Evolutionary conservation across 306 rosid species (phyloP).

Genomic region (Sphenostylis stenocarpa): DNA sequence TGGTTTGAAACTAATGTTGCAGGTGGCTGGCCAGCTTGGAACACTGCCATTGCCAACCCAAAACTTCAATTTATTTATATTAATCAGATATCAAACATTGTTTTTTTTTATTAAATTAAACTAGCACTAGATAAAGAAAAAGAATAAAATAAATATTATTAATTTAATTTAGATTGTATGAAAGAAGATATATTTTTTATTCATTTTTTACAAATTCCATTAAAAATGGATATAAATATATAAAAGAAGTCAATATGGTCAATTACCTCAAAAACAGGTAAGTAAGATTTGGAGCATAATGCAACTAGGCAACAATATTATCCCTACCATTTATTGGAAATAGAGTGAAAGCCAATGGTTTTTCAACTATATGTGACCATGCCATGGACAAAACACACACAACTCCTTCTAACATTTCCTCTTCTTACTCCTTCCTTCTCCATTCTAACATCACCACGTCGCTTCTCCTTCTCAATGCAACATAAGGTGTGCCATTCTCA

Average conservation of each 20-base stretch:
- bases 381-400: background rate
- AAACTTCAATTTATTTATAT: background rate
- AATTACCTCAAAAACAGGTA: background rate
- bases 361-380: background rate
- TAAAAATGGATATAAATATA: no score
- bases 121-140: no score
- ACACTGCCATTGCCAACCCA: constrained; percentile 3
- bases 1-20: background rate
- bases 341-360: background rate
- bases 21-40: background rate
- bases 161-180: no score
- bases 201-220: no score
- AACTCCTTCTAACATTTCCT: background rate
- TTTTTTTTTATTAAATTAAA: no score
- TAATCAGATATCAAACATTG: no score
- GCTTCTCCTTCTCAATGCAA: constrained; percentile 3
- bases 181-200: no score
- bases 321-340: constrained; percentile 14
- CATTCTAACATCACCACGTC: background rate
- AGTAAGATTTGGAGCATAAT: background rate
- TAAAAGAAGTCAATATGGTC: background rate
- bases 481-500: background rate
- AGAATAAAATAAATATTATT: no score
- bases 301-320: background rate
- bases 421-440: background rate